Conservation (phyloP, 2,329 filamentous ascomycete genomes). For the Aureobasidium sp. region DNA sequence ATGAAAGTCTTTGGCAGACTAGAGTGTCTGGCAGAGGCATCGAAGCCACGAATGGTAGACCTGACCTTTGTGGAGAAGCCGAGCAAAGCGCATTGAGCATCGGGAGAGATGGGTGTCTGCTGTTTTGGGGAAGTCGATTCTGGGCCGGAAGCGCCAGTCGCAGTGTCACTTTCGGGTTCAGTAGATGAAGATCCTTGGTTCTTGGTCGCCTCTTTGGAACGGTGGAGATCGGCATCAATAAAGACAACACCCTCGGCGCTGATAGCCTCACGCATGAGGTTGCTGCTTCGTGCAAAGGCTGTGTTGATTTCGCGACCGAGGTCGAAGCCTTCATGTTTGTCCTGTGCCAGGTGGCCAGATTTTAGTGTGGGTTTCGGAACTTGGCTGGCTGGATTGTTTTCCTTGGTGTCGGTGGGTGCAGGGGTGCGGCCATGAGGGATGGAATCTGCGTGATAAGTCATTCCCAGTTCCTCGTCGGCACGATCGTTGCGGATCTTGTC, state of each 20-base stretch:
- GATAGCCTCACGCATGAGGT: conserved; percentile 41
- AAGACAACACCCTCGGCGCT: conserved; percentile 41
- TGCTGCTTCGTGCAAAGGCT: conserved; percentile 41
- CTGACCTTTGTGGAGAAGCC: conserved; percentile 17
- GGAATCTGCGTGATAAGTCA: conserved; percentile 4
- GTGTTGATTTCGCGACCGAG: conserved; percentile 10
- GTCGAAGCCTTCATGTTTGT: conserved; percentile 19
- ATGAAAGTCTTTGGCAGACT: conserved; percentile 16
- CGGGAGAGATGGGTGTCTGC: background rate
- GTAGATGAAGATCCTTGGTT: background rate
- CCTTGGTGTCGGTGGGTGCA: background rate
- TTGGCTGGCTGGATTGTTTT: background rate
- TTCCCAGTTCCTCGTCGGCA: conserved; percentile 21
- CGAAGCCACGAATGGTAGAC: conserved; percentile 17
- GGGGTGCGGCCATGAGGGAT: background rate
- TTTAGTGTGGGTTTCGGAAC: background rate
- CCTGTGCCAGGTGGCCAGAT: conserved; percentile 20
- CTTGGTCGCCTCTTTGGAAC: conserved; percentile 5
- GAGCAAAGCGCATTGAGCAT: conserved; percentile 13
- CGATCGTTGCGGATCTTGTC: conserved; percentile 1
- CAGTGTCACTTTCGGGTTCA: background rate
- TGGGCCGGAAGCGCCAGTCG: background rate
- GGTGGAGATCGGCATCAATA: conserved; percentile 25
- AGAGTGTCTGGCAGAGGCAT: conserved; percentile 8
- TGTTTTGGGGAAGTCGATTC: background rate